A percentile compares a stretch with the other conserved stretches of the same genome.
Evolutionary conservation across 1,284 basidiomycete genomes (phyloP).

Genomic region (Lignosus rhinocerotis): DNA sequence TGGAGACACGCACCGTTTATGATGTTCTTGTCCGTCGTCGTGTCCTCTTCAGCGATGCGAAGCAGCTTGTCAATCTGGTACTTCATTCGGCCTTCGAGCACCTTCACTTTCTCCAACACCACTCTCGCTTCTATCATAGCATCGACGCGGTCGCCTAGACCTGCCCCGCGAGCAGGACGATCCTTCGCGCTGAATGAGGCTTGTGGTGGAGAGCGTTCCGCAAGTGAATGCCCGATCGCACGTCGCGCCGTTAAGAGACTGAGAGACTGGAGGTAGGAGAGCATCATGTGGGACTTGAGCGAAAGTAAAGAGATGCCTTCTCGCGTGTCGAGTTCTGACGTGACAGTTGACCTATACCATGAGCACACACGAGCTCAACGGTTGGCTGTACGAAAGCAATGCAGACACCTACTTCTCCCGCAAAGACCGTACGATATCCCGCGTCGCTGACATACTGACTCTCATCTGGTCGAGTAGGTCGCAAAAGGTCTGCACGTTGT

Average conservation of each 20-base stretch:
- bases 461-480: conserved; percentile 64
- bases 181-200: conserved; percentile 53
- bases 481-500: conserved; percentile 32
- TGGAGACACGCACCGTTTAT: conserved; percentile 58
- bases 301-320: conserved; percentile 91
- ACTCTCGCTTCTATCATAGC: conserved; percentile 73
- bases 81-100: conserved; percentile 83
- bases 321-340: conserved; percentile 59
- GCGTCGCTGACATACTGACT: conserved; percentile 59
- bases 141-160: conserved; percentile 68
- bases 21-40: conserved; percentile 51
- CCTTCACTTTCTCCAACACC: conserved; percentile 78
- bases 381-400: background rate
- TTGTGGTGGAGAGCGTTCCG: conserved; percentile 47
- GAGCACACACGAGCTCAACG: background rate
- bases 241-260: conserved; percentile 75
- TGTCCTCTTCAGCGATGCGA: conserved; percentile 63
- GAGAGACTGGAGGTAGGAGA: conserved; percentile 89
- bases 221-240: conserved; percentile 61
- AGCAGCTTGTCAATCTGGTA: conserved; percentile 97
- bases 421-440: conserved; percentile 54
- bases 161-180: conserved; percentile 54
- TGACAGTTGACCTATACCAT: conserved; percentile 30
- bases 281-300: conserved; percentile 83
- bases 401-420: conserved; percentile 50